Base-by-base conservation (phyloP, 208 protist species). In the Leishmania tarentolae region DNA sequence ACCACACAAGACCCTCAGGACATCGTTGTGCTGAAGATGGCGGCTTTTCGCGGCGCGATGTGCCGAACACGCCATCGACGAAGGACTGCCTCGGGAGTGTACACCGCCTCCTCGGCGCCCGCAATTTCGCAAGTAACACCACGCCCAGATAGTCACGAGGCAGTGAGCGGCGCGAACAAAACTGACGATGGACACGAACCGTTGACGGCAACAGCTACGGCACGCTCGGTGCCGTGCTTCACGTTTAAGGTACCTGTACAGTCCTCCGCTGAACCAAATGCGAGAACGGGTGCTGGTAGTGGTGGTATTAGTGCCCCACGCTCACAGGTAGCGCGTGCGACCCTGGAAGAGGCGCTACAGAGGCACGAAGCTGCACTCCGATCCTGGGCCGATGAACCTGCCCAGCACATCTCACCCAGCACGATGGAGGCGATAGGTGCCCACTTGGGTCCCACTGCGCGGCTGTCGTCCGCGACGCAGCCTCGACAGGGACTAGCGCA, bases 291-390 rank as follows among this genome's bases (percentile, higher is more conserved):
- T 65, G 73, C 13, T 76, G 72, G 21, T 19, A 42, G 44, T 19
- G 42, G 47, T 24, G 40, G 56, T 50, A 31, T 17, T 11, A 42
- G 1, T 35, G 37, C 56, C 4, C 11, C 57, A 68, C 75, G 68
- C 44, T 56, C 63, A n/a, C 42, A 17, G 15, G 59, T 44, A 0
- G 81, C 76, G 2, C 70, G 70, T 7, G 15, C 61, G 0, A 47
- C 70, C 15, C 75, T 86, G 3, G 69, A 66, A 35, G 82, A 78
- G 6, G 78, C 82, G 4, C 68, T 88, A 31, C 61, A 59, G 35
- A 50, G 73, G 0, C 83, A 88, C 72, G 85, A 85, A 68, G 75
- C 76, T 9, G 85, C 81, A 21, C 78, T 86, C 8, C 77, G 82
- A 9, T 44, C 74, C 17, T 86, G 82, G 82, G 82, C 82, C 0